Percentiles rank a stretch among this genome's conserved stretches.
Evolutionary conservation across 805 yeast species (phyloP).

Genomic region (Wickerhamiella spandovensis): DNA sequence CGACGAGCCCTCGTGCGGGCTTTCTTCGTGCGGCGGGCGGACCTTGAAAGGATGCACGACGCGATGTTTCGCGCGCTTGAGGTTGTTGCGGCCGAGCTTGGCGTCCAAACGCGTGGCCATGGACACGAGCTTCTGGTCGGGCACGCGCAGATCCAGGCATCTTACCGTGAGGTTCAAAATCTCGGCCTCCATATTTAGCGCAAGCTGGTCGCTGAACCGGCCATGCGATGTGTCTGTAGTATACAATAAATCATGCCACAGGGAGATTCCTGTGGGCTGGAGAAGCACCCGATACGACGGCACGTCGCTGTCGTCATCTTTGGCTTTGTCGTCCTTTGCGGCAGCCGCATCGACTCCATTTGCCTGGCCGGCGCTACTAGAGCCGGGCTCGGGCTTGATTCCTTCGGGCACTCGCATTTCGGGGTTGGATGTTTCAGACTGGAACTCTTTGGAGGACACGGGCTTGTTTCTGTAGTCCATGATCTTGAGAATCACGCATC

Average conservation of each 20-base stretch:
- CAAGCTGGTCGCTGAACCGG: slow-evolving; percentile 63
- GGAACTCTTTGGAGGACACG: not conserved
- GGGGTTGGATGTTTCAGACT: not conserved
- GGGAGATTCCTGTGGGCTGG: slow-evolving; percentile 65
- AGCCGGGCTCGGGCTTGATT: not conserved
- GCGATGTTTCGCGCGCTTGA: slow-evolving; percentile 13
- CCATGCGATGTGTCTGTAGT: slow-evolving; percentile 63
- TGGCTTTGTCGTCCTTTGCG: slow-evolving; percentile 1
- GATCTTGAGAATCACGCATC: slow-evolving; percentile 76
- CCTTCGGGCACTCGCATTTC: slow-evolving; percentile 1
- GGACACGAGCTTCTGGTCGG: slow-evolving; percentile 24
- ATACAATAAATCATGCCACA: slow-evolving; percentile 73
- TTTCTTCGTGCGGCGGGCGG: slow-evolving; percentile 50
- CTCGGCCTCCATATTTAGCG: slow-evolving; percentile 80
- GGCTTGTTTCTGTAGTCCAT: slow-evolving; percentile 57
- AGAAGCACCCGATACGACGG: slow-evolving; percentile 65
- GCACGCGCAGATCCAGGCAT: slow-evolving; percentile 60
- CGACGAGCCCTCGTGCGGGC: slow-evolving; percentile 64
- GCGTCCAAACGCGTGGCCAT: slow-evolving; percentile 27
- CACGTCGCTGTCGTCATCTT: slow-evolving; percentile 33
- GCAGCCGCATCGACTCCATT: not conserved
- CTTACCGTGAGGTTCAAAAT: slow-evolving; percentile 66
- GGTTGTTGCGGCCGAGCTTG: not conserved
- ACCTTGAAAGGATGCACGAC: slow-evolving; percentile 26
- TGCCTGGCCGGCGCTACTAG: slow-evolving; percentile 8